Evolutionary conservation across 192 early-diverging fungal species (phyloP), one percentile per base, ranked within the genome.

Genomic region (Coemansia sp.): DNA sequence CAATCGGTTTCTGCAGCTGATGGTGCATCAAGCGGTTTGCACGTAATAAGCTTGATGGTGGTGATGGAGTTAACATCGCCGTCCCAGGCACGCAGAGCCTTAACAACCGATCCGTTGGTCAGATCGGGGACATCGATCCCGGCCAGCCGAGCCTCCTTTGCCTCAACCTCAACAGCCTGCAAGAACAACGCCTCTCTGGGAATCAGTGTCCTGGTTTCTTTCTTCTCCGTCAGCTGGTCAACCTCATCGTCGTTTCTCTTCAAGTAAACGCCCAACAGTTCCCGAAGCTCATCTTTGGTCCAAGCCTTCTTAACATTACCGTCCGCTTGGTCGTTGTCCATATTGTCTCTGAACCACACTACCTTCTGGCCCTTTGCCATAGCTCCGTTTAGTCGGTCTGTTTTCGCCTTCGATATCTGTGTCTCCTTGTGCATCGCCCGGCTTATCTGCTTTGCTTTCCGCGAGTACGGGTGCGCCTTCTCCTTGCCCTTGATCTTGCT

Each of bases 401-500:
- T 41, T 60, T 85, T 87, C 59, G 82, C 64, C 41, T 80, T 80
- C 26, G 67, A 72, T 16, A 88, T 65, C 42, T 65, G 59, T 15
- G 83, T 75, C 43, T 86, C 86, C 21, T 85, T 82, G 52, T 85
- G 71, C 72, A 87, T 78, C 6, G 88, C 88, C 51, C 90, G 76
- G 21, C 84, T 85, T 67, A 89, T 80, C 67, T 92, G 90, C 6
- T 60, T 74, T 4, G 90, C 90, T 60, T 92, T 92, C 37, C 90
- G 82, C 56, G 90, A 92, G 65, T 88, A 88, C 12, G 90, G 90
- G 61, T 92, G 90, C n/a, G 90, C 89, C 71, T 85, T 88, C 43
- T 88, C 88, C 26, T 72, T 70, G 54, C 80, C 84, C 74, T 88
- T 85, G 67, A 88, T 85, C 47, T 84, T 85, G 45, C 69, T 72